Conservation (phyloP, 2,329 filamentous ascomycete genomes). For the Colletotrichum shisoi region DNA sequence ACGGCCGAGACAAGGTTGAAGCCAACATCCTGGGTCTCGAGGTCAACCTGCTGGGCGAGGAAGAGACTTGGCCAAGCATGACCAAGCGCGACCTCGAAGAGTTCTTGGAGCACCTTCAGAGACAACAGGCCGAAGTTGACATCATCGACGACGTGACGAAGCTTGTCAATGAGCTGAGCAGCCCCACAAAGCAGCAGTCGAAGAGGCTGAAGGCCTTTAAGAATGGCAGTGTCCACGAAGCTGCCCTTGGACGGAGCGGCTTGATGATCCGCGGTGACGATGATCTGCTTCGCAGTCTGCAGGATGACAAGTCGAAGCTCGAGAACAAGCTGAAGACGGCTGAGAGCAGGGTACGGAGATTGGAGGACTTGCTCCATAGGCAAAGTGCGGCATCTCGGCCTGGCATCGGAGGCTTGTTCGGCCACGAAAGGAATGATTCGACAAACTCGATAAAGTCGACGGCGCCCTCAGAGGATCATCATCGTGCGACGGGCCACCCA, state of each 20-base stretch:
- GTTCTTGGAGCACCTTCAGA: slow-evolving; percentile 72
- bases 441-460: slow-evolving; percentile 58
- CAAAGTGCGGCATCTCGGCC: slow-evolving; percentile 70
- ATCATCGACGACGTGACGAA: slow-evolving; percentile 77
- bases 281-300: slow-evolving; percentile 77
- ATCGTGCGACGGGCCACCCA: slow-evolving; percentile 56
- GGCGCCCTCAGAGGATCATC: slow-evolving; percentile 52
- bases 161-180: slow-evolving; percentile 79
- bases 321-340: slow-evolving; percentile 81
- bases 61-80: slow-evolving; percentile 80
- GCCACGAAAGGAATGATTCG: slow-evolving; percentile 60
- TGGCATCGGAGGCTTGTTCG: slow-evolving; percentile 63
- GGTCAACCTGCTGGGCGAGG: slow-evolving; percentile 82
- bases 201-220: slow-evolving; percentile 94
- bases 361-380: slow-evolving; percentile 91
- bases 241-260: slow-evolving; percentile 84
- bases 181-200: slow-evolving; percentile 83
- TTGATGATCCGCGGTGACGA: slow-evolving; percentile 87
- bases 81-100: slow-evolving; percentile 78
- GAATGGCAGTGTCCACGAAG: slow-evolving; percentile 92
- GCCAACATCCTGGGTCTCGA: slow-evolving; percentile 79
- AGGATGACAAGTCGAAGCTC: slow-evolving; percentile 79
- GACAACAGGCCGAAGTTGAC: slow-evolving; percentile 69
- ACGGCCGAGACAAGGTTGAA: slow-evolving; percentile 71
- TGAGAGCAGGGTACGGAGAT: slow-evolving; percentile 85